Base-by-base conservation (phyloP, 805 yeast genomes). In the Kodamaea kakaduensis region DNA sequence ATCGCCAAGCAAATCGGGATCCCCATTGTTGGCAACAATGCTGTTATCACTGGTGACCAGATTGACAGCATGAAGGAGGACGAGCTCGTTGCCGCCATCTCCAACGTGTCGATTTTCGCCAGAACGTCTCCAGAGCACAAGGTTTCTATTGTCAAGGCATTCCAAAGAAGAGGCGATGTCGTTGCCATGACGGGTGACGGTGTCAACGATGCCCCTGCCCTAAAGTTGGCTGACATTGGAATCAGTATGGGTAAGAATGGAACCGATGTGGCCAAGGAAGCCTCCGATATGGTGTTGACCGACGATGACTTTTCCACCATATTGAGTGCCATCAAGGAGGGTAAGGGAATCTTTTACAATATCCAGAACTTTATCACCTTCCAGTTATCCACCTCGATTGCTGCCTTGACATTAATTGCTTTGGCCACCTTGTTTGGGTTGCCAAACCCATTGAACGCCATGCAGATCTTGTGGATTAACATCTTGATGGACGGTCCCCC, bases 171-270 rank as follows among this genome's bases (percentile, higher is more conserved):
- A 55, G 96, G 96, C 34, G 95, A 90, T 58, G 80, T 90, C 43
- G 97, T 90, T 34, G 98, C 97, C 16, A 89, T 90, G 96, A 89
- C 97, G n/a, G 98, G 98, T 48, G 97, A 89, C 62, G 97, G 97
- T 63, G 96, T 90, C 9, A 89, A 89, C 58, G 97, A 89, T 68
- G 97, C 97, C 0, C 97, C 97, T n/a, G 97, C 97, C 4, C 71
- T 90, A 49, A 89, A 90, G 56, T 71, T 89, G 48, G 97, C 97
- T 2, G 96, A 89, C 62, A 89, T 89, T 48, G 97, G 97, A 52
- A 86, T 90, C 48, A 81, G 95, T 9, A 88, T 89, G 93, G 93
- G 88, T 41, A 77, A 77, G 48, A 81, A 84, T 67, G 98, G 98
- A 41, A 93, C 97, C 0, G 98, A 90, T 60, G 98, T 90, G 25